Base-by-base conservation (phyloP, 345 rosid genomes). In the Eucalyptus marginata region DNA sequence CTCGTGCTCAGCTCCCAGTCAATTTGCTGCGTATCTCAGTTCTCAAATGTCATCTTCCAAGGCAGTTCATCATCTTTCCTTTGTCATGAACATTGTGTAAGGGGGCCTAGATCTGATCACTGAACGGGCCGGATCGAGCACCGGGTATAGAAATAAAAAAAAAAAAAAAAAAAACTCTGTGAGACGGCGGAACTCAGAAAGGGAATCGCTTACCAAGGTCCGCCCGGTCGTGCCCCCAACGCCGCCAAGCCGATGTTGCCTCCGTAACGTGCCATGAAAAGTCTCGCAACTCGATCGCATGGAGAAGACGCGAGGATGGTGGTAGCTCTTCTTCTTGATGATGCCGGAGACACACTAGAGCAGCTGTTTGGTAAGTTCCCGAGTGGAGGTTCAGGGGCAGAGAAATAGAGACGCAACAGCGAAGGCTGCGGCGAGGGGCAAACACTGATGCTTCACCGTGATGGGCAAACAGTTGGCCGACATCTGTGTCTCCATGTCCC, bases 201-300 rank as follows among this genome's bases (percentile, higher is more conserved):
- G 79, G 1, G 11, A 51, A 51, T 51, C 18, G 56, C 56, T 52
- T 52, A 17, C 56, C 0, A 24, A 52, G 56, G 56, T 18, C 56
- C 1, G 1, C 10, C 24, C 1, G 24, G 56, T 52, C 56, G 56
- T 18, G 24, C 56, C 56, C 0, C 4, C 56, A 7, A 18, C 2
- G 56, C 56, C 56, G 4, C 58, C 24, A 52, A 52, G 58, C 24
- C 58, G 10, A 18, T 52, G 24, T 52, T 52, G 58, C 58, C 58
- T 0, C 24, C 58, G 10, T 52, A 52, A 52, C 3, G 58, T 52
- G 58, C 58, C 58, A 52, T 7, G 10, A 52, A 6, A 52, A 52
- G 58, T 52, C 58, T 52, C 58, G 58, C 58, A 18, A 18, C 58
- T 52, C 58, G 58, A 52, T 18, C 24, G 58, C 24, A 0, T 18